Conservation (phyloP, 225 moss, liverwort and hornwort species). For the Straminergon stramineum region DNA sequence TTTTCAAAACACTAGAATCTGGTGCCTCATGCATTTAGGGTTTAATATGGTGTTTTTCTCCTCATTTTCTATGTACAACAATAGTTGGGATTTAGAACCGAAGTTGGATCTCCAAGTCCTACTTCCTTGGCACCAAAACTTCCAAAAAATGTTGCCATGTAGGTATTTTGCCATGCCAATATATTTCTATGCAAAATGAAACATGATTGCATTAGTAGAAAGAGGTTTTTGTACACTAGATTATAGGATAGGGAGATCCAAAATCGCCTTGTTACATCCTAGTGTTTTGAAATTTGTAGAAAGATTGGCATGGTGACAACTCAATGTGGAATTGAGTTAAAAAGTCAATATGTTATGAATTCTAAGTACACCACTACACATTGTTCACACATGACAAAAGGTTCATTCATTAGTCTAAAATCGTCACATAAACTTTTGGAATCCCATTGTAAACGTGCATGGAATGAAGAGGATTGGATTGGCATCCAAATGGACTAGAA, state of each 20-base stretch:
- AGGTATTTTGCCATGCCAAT: not conserved
- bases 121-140: not conserved
- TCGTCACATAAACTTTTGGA: too few species aligned
- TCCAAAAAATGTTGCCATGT: not conserved
- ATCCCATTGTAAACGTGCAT: not conserved
- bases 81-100: not conserved
- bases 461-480: rapidly evolving
- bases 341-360: too few species aligned
- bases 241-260: not conserved
- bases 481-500: not conserved
- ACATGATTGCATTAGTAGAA: not conserved
- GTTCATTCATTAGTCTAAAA: not conserved
- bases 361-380: too few species aligned
- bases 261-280: not conserved
- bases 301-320: not conserved
- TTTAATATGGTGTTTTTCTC: not conserved
- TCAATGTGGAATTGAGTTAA: not conserved
- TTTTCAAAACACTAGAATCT: too few species aligned
- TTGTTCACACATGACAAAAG: too few species aligned
- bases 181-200: not conserved
- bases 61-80: not conserved
- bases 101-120: rapidly evolving
- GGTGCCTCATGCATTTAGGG: too few species aligned
- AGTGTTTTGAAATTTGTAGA: not conserved
- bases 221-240: not conserved